Percentiles rank a stretch among this genome's conserved stretches.
Evolutionary conservation across 1,139 yeast genomes (phyloP).

Genomic region (Wickerhamomyces sp.): DNA sequence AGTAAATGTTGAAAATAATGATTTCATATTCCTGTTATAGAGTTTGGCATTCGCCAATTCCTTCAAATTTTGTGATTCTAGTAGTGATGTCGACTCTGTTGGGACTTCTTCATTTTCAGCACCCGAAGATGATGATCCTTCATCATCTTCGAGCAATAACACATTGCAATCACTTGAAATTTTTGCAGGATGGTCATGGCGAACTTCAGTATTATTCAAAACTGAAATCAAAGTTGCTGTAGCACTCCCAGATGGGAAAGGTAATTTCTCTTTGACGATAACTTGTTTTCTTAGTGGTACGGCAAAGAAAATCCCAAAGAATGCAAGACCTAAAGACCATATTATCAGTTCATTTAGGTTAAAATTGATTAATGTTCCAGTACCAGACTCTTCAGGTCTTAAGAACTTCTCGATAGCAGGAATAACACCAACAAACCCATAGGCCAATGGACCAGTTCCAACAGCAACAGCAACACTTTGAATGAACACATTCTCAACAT

Average conservation of each 20-base stretch:
- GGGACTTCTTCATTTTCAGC: slow-evolving; percentile 2
- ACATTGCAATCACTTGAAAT: slow-evolving; percentile 27
- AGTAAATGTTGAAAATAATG: slow-evolving; percentile 55
- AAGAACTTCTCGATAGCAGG: slow-evolving; percentile 93
- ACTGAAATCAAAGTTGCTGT: slow-evolving; percentile 92
- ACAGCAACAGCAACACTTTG: slow-evolving; percentile 95
- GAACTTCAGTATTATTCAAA: slow-evolving; percentile 62
- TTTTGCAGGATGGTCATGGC: slow-evolving; percentile 35
- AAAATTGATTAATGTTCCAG: slow-evolving; percentile 32
- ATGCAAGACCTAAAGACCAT: slow-evolving; percentile 85
- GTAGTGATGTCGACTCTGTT: slow-evolving; percentile 9
- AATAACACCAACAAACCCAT: slow-evolving; percentile 91
- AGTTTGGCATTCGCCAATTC: slow-evolving; percentile 24
- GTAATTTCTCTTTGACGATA: slow-evolving; percentile 74
- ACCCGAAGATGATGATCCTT: slow-evolving; percentile 7
- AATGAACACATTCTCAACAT: slow-evolving; percentile 87
- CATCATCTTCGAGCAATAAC: slow-evolving; percentile 23
- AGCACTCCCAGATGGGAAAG: slow-evolving; percentile 95
- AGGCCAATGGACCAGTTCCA: slow-evolving; percentile 95
- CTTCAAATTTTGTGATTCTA: slow-evolving; percentile 29
- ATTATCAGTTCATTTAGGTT: slow-evolving; percentile 48
- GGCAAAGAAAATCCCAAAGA: slow-evolving; percentile 94
- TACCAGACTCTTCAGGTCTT: slow-evolving; percentile 73
- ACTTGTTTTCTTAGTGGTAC: slow-evolving; percentile 83
- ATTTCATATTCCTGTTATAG: slow-evolving; percentile 53